These are phyloP conservation scores for Teratosphaeria gauchensis DNA, from an alignment of 2,329 filamentous ascomycete species.

Conservation along the genomic window DNA sequence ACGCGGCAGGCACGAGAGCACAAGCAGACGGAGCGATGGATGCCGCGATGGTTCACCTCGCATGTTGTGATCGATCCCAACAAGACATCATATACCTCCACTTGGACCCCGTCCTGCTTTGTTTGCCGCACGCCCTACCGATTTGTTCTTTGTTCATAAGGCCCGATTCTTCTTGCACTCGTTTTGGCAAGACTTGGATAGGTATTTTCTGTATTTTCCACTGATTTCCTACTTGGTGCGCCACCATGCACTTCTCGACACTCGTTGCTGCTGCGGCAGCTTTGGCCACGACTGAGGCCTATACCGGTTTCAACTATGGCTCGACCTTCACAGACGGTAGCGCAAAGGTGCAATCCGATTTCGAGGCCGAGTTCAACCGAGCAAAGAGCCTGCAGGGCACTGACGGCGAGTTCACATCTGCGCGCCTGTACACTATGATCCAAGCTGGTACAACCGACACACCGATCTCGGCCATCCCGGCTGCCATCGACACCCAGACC, in stretches of 20 bases:
- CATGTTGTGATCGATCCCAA: not conserved
- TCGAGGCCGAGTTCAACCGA: slow-evolving; percentile 59
- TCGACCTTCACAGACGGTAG: slow-evolving; percentile 50
- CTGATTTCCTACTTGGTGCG: not conserved
- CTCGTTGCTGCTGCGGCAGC: slow-evolving; percentile 28
- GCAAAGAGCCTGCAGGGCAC: slow-evolving; percentile 56
- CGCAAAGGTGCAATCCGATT: slow-evolving; percentile 54
- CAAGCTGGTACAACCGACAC: slow-evolving; percentile 57
- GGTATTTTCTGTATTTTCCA: not conserved
- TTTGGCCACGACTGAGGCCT: slow-evolving; percentile 29
- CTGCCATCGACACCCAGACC: slow-evolving; percentile 72
- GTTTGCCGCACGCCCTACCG: not conserved
- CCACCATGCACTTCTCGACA: slow-evolving; percentile 25
- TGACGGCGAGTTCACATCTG: slow-evolving; percentile 47
- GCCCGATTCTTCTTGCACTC: not conserved
- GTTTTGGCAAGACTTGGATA: not conserved
- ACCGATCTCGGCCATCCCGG: slow-evolving; percentile 59
- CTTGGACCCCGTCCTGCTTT: not conserved
- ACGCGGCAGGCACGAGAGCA: not conserved
- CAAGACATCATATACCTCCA: not conserved
- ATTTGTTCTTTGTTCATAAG: not conserved
- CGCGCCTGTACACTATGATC: slow-evolving; percentile 66
- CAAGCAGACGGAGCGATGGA: not conserved
- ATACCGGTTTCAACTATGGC: slow-evolving; percentile 67
- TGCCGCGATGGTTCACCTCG: not conserved